Evolutionary conservation across 805 yeast species (phyloP), one percentile per base, ranked within the genome.

Genomic region (Monosporozyma unispora): DNA sequence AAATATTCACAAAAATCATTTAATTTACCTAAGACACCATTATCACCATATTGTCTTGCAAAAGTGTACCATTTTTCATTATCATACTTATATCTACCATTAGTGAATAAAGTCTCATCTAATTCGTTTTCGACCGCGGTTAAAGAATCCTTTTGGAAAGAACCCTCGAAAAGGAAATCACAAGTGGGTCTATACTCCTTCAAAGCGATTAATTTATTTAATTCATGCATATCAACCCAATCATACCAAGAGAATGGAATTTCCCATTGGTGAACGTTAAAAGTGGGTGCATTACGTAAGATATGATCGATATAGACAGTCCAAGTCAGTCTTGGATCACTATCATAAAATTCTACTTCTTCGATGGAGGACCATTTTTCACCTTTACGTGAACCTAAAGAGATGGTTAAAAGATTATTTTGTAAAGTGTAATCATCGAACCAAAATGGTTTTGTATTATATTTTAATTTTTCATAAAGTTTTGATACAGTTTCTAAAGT

Each of bases 291-390:
- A 19, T 52, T 18, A n/a, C 28, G 44, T 22, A 47, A 7, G 3
- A 77, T 63, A 50, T 75, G 66, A 49, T 73, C 66, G 38, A 80
- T 52, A 58, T 76, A 76, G 0, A 73, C 75, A 0, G 81, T 63
- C 57, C 77, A 68, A 0, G 82, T 73, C 50, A 81, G 67, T 40
- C 85, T 61, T n/a, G 87, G 86, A 54, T 82, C 87, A 53, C 69
- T 73, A 22, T 65, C 62, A 53, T 71, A 81, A 59, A 75, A 74
- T 53, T 61, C 57, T 25, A 58, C 44, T 1, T 62, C 59, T 18
- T 59, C 63, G 9, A 62, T 51, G 11, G 54, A 46, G 4, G 28
- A 46, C 27, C 59, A 48, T 33, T 39, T 41, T 38, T 44, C 29
- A 4, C 61, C 63, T 25, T 41, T 50, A 4, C 49, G 41, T 0